A percentile compares a stretch with the other conserved stretches of the same genome.
Evolutionary conservation across 2,329 filamentous ascomycete genomes (phyloP).

Genomic region (Pseudomassariella vexata): DNA sequence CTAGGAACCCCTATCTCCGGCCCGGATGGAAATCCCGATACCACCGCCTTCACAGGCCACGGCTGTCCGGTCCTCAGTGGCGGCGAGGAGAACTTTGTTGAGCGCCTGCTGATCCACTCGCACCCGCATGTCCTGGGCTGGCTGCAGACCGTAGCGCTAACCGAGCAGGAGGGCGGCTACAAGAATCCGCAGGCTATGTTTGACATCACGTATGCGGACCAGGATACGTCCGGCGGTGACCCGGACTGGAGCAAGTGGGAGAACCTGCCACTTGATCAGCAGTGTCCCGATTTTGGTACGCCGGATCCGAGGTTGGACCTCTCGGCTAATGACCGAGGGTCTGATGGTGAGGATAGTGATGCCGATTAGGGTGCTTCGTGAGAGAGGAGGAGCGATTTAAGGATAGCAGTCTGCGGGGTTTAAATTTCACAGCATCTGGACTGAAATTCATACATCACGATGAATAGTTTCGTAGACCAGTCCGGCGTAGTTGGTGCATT

Average conservation of each 20-base stretch:
- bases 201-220: constrained; percentile 19
- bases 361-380: too few relatives aligned
- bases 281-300: constrained; percentile 2
- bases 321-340: too few relatives aligned
- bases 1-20: constrained; percentile 48
- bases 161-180: constrained; percentile 21
- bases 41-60: constrained; percentile 32
- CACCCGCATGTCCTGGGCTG: constrained; percentile 52
- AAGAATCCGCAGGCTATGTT: constrained; percentile 33
- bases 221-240: constrained; percentile 12
- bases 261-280: neutral
- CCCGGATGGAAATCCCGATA: constrained; percentile 39
- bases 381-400: too few relatives aligned
- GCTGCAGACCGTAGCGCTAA: constrained; percentile 49
- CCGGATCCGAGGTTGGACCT: too few relatives aligned
- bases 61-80: constrained; percentile 68
- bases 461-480: too few relatives aligned
- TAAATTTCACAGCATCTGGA: too few relatives aligned
- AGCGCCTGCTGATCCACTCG: constrained; percentile 56
- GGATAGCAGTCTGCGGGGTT: too few relatives aligned
- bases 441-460: too few relatives aligned
- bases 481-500: too few relatives aligned
- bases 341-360: too few relatives aligned
- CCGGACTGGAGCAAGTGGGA: constrained; percentile 20
- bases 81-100: constrained; percentile 51